Conservation (phyloP, 768 basidiomycete species). For the Lactifluus hygrophoroides region DNA sequence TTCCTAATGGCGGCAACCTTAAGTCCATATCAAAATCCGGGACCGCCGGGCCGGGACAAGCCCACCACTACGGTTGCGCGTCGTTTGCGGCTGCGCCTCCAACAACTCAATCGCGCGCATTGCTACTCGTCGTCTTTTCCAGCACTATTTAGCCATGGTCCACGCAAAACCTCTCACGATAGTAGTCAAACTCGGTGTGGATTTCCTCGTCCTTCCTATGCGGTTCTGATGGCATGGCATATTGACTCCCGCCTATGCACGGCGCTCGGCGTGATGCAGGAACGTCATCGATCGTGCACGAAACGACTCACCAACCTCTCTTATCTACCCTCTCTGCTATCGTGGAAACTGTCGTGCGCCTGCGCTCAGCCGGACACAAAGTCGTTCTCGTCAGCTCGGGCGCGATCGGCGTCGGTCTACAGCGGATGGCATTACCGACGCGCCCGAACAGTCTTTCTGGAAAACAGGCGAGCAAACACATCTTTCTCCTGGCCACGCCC, state of each 20-base stretch:
- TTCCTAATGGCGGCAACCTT: too few relatives aligned
- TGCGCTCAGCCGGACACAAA: slow-evolving; percentile 78
- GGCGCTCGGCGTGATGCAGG: slow-evolving; percentile 37
- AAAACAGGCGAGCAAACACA: slow-evolving; percentile 62
- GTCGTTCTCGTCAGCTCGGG: slow-evolving; percentile 95
- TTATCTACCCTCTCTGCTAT: slow-evolving; percentile 86
- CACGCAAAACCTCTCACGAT: slow-evolving; percentile 15
- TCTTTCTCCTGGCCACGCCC: neutral
- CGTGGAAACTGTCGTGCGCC: slow-evolving; percentile 80
- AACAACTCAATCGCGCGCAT: too few relatives aligned
- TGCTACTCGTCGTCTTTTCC: neutral
- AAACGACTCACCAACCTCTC: slow-evolving; percentile 85
- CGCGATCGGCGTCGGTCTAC: slow-evolving; percentile 93
- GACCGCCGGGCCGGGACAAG: too few relatives aligned
- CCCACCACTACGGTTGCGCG: too few relatives aligned
- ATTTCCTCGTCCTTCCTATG: neutral
- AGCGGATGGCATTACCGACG: slow-evolving; percentile 78
- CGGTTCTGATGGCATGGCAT: neutral
- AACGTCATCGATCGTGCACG: slow-evolving; percentile 94
- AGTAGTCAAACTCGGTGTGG: slow-evolving; percentile 28
- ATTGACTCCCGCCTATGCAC: neutral
- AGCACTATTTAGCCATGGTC: neutral
- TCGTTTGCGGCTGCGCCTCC: too few relatives aligned
- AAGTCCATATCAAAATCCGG: too few relatives aligned
- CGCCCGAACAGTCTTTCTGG: slow-evolving; percentile 79